These are phyloP conservation scores for Cubamyces lactineus DNA, from an alignment of 768 basidiomycete species.

Conservation along the genomic window DNA sequence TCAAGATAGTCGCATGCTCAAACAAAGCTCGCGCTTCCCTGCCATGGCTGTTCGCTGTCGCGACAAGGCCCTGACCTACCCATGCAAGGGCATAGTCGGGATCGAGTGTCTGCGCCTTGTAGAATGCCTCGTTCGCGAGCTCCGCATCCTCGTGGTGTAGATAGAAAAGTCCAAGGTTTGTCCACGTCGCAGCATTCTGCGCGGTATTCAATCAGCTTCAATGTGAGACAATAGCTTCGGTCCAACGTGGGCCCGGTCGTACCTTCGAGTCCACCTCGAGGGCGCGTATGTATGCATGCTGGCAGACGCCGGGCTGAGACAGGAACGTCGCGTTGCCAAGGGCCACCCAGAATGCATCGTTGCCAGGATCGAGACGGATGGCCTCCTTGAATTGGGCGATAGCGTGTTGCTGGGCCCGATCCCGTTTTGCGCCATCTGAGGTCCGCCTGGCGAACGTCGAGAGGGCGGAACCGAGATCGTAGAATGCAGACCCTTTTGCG, in stretches of 20 bases:
- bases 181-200: slow-evolving; percentile 80
- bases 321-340: slow-evolving; percentile 75
- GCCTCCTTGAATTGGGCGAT: slow-evolving; percentile 67
- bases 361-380: slow-evolving; percentile 69
- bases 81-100: slow-evolving; percentile 88
- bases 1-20: slow-evolving; percentile 69
- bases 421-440: slow-evolving; percentile 35
- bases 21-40: slow-evolving; percentile 69
- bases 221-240: slow-evolving; percentile 8
- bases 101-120: slow-evolving; percentile 88
- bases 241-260: slow-evolving; percentile 21
- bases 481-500: slow-evolving; percentile 62
- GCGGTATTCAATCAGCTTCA: not conserved
- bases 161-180: slow-evolving; percentile 87
- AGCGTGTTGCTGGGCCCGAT: slow-evolving; percentile 45
- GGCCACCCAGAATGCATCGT: slow-evolving; percentile 80
- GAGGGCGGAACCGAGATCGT: slow-evolving; percentile 71
- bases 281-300: slow-evolving; percentile 91
- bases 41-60: slow-evolving; percentile 58
- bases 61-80: slow-evolving; percentile 86
- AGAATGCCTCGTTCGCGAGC: slow-evolving; percentile 83
- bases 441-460: slow-evolving; percentile 48
- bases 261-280: slow-evolving; percentile 88
- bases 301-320: slow-evolving; percentile 70
- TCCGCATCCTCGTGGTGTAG: slow-evolving; percentile 77